Evolutionary conservation across 495 filamentous ascomycete species (phyloP).

Genomic region (Pseudevernia furfuracea): DNA sequence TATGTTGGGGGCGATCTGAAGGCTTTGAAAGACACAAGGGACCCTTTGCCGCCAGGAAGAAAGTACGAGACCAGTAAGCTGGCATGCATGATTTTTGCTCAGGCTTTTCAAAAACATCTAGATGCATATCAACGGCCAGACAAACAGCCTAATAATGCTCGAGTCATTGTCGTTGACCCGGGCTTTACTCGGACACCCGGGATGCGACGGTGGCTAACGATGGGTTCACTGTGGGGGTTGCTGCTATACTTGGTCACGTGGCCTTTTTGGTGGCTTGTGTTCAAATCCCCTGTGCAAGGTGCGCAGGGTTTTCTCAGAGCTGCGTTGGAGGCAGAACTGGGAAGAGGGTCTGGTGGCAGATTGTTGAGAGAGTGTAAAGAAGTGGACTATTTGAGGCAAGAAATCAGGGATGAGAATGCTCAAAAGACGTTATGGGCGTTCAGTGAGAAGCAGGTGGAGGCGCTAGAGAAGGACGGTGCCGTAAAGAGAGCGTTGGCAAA

Average conservation of each 20-base stretch:
- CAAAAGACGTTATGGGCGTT: slow-evolving; percentile 82
- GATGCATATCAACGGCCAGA: slow-evolving; percentile 76
- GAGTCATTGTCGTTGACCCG: slow-evolving; percentile 79
- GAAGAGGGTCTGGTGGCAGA: slow-evolving; percentile 55
- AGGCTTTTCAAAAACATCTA: slow-evolving; percentile 82
- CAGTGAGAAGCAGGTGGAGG: slow-evolving; percentile 77
- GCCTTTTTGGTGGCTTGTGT: slow-evolving; percentile 73
- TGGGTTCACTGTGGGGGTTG: slow-evolving; percentile 77
- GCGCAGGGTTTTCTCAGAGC: slow-evolving; percentile 82
- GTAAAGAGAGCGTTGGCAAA: slow-evolving; percentile 57
- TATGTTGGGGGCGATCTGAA: slow-evolving; percentile 68
- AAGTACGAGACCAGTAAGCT: slow-evolving; percentile 85
- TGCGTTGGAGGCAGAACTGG: slow-evolving; percentile 67
- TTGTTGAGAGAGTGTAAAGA: slow-evolving; percentile 81
- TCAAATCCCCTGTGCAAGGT: slow-evolving; percentile 75
- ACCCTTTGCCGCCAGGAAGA: slow-evolving; percentile 25
- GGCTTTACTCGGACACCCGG: slow-evolving; percentile 79
- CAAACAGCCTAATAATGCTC: slow-evolving; percentile 65
- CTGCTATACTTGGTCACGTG: slow-evolving; percentile 69
- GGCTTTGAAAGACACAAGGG: slow-evolving; percentile 24
- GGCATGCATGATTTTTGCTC: slow-evolving; percentile 77
- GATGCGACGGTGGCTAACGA: slow-evolving; percentile 73
- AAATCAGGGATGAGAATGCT: slow-evolving; percentile 68
- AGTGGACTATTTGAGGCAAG: slow-evolving; percentile 58
- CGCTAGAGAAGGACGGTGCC: slow-evolving; percentile 73